Percentiles rank a stretch among this genome's conserved stretches.
Conservation (phyloP, 805 yeast species). For the Myxozyma udenii region DNA sequence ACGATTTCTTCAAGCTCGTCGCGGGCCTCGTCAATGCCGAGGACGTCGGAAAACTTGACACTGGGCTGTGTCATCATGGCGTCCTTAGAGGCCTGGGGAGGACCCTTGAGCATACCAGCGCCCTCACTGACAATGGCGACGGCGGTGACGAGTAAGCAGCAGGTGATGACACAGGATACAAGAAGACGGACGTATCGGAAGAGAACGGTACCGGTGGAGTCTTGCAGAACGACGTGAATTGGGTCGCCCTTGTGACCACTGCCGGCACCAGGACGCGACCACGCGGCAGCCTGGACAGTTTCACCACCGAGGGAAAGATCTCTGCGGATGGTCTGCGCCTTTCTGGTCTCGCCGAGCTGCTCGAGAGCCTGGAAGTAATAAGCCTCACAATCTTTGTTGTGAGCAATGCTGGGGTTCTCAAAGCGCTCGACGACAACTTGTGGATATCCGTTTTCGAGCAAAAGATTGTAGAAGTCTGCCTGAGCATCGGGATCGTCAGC, state of each 20-base stretch:
- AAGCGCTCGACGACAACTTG: constrained; percentile 91
- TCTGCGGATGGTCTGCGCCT: constrained; percentile 66
- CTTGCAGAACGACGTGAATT: constrained; percentile 88
- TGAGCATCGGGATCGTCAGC: constrained; percentile 67
- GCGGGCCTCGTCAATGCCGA: constrained; percentile 98
- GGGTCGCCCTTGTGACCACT: constrained; percentile 75
- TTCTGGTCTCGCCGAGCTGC: constrained; percentile 62
- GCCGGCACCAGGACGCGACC: constrained; percentile 13
- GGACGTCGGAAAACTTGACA: constrained; percentile 86
- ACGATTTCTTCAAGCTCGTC: constrained; percentile 96
- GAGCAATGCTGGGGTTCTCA: constrained; percentile 90
- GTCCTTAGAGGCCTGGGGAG: constrained; percentile 67
- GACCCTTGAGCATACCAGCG: constrained; percentile 69
- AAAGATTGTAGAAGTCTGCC: constrained; percentile 73
- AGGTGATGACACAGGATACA: constrained; percentile 71
- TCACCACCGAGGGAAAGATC: constrained; percentile 31
- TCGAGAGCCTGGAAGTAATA: constrained; percentile 76
- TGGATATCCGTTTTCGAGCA: constrained; percentile 83
- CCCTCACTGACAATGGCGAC: constrained; percentile 77
- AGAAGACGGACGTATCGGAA: constrained; percentile 89
- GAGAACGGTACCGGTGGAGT: constrained; percentile 70
- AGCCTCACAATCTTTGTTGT: constrained; percentile 72
- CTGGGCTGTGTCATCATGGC: constrained; percentile 81
- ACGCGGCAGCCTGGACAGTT: constrained; percentile 32
- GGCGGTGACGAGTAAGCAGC: constrained; percentile 77